phyloP scores from a whole-genome alignment of 805 yeast genomes.

The Candida xiaguanensis region DNA sequence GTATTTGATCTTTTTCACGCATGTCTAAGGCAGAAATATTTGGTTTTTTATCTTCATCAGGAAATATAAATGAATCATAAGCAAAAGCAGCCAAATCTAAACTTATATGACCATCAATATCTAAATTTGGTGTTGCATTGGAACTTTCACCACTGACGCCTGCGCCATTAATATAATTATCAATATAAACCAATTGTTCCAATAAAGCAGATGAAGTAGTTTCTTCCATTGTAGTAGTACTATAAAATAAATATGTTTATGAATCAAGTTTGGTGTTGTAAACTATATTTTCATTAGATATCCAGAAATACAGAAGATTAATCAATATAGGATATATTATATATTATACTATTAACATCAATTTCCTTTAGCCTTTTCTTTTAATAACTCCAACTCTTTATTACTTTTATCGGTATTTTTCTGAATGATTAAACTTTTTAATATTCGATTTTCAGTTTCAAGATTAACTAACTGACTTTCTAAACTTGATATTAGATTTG shows the following conservation, averaged over 20 bases:
- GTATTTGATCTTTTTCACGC: no score
- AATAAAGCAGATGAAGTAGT: slow-evolving; percentile 44
- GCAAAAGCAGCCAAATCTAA: slow-evolving; percentile 77
- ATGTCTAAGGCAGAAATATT: no score
- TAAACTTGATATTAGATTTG: slow-evolving; percentile 41
- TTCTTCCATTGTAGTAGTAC: slow-evolving; percentile 9
- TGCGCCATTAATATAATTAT: slow-evolving; percentile 64
- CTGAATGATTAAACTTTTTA: slow-evolving; percentile 51
- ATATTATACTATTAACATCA: not conserved
- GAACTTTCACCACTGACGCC: slow-evolving; percentile 14
- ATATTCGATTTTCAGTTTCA: slow-evolving; percentile 60
- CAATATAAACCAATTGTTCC: slow-evolving; percentile 79
- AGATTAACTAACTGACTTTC: slow-evolving; percentile 48
- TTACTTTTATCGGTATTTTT: slow-evolving; percentile 43
- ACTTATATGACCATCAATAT: slow-evolving; percentile 38
- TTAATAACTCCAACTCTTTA: slow-evolving; percentile 32
- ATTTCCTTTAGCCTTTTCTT: slow-evolving; percentile 21
- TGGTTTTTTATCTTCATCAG: slow-evolving; percentile 65
- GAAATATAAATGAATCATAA: slow-evolving; percentile 74
- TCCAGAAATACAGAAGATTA: no score
- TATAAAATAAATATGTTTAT: no score
- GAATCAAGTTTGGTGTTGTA: no score
- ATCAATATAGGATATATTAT: no score
- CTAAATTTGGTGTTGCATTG: slow-evolving; percentile 33
- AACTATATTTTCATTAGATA: no score